Percentiles rank a stretch among this genome's conserved stretches.
phyloP scores from a whole-genome alignment of 2,329 filamentous ascomycete genomes.

The Waltergamsia citrina region DNA sequence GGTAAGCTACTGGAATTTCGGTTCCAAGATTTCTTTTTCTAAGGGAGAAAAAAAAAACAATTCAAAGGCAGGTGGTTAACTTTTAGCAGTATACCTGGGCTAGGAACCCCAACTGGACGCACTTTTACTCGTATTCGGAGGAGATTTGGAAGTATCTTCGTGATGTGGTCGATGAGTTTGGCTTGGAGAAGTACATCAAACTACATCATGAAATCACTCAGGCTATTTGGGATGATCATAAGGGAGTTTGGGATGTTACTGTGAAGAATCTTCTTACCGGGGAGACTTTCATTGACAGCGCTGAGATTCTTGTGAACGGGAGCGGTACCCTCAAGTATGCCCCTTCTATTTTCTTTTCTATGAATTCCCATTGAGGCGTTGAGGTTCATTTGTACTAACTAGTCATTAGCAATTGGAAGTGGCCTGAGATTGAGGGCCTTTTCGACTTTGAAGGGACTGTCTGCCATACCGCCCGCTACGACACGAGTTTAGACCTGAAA shows the following conservation, averaged over 20 bases:
- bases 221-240: slow-evolving; percentile 5
- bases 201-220: slow-evolving; percentile 30
- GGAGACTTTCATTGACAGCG: slow-evolving; percentile 5
- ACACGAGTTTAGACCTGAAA: slow-evolving; percentile 33
- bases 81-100: slow-evolving; percentile 54
- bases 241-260: slow-evolving; percentile 5
- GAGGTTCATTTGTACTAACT: no score
- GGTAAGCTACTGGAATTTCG: no score
- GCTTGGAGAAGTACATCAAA: slow-evolving; percentile 34
- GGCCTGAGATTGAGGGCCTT: slow-evolving; percentile 38
- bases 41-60: no score
- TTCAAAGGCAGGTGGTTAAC: no score
- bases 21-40: no score
- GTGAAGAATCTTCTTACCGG: slow-evolving; percentile 1
- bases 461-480: slow-evolving; percentile 44
- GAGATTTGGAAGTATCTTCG: slow-evolving; percentile 49
- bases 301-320: slow-evolving; percentile 8
- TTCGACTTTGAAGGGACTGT: slow-evolving; percentile 34
- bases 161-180: slow-evolving; percentile 35
- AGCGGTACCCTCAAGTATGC: slow-evolving; percentile 8
- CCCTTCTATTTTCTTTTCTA: not conserved
- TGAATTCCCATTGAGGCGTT: no score
- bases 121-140: slow-evolving; percentile 42
- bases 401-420: slow-evolving; percentile 30
- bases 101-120: slow-evolving; percentile 48